Evolutionary conservation across 768 basidiomycete species (phyloP).

Genomic region (Tricholoma matsutake): DNA sequence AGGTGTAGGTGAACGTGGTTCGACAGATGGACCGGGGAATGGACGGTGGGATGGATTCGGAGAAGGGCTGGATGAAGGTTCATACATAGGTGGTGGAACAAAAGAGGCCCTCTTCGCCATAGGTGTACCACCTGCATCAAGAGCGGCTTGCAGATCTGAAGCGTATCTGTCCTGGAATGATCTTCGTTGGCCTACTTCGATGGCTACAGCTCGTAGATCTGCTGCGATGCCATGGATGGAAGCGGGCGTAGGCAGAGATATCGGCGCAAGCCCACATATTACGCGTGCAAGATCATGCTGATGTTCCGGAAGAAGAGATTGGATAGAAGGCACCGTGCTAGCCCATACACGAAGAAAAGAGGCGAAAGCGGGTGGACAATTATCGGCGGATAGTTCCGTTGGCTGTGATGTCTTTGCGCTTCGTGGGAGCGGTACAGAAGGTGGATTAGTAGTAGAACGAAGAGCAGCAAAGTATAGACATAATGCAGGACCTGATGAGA

Average conservation of each 20-base stretch:
- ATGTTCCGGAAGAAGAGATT: conserved; percentile 54
- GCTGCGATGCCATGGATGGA: conserved; percentile 63
- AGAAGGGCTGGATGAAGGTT: conserved; percentile 28
- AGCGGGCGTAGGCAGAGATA: conserved; percentile 39
- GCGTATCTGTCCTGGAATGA: conserved; percentile 83
- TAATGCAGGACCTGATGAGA: conserved; percentile 62
- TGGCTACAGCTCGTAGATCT: conserved; percentile 80
- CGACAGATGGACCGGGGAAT: conserved; percentile 16
- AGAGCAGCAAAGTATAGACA: conserved; percentile 85
- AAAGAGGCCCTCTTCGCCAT: conserved; percentile 54
- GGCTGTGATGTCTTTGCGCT: conserved; percentile 43
- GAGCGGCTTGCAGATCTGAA: conserved; percentile 70
- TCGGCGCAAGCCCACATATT: conserved; percentile 62
- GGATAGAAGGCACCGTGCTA: conserved; percentile 59
- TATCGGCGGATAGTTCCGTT: conserved; percentile 56
- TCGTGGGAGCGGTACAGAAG: conserved; percentile 77
- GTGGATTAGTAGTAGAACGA: conserved; percentile 69
- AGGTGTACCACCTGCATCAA: conserved; percentile 56
- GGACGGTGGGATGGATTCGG: conserved; percentile 19
- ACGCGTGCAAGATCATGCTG: conserved; percentile 83
- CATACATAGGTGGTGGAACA: conserved; percentile 69
- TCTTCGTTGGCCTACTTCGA: conserved; percentile 82
- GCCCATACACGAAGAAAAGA: conserved; percentile 77
- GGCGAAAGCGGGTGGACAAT: conserved; percentile 68
- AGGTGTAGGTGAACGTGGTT: conserved; percentile 12